Percentiles rank a stretch among this genome's conserved stretches.
Conservation (phyloP, 2,329 filamentous ascomycete genomes). For the Lachnellula hyalina region DNA sequence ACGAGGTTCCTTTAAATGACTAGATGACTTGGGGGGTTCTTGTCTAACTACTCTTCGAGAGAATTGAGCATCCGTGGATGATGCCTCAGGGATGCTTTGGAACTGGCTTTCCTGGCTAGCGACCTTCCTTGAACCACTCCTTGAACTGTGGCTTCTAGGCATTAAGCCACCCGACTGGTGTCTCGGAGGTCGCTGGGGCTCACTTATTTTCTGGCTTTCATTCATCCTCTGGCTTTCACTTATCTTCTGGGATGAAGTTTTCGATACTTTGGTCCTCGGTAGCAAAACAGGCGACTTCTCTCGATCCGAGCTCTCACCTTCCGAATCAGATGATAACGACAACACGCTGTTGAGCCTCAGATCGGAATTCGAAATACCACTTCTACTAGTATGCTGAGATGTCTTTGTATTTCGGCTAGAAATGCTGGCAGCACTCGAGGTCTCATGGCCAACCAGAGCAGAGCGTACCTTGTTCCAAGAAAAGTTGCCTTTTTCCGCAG, state of each 20-base stretch:
- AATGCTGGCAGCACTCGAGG: slow-evolving; percentile 27
- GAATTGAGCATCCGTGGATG: not conserved
- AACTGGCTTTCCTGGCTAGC: slow-evolving; percentile 6
- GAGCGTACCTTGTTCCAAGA: slow-evolving; percentile 28
- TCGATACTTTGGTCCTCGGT: slow-evolving; percentile 1
- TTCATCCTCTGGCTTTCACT: not conserved
- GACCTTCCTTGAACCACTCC: not conserved
- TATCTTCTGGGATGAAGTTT: not conserved
- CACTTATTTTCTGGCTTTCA: not conserved
- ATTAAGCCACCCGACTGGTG: slow-evolving; percentile 7
- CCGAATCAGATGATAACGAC: slow-evolving; percentile 31
- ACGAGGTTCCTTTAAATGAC: not conserved
- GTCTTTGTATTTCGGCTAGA: slow-evolving; percentile 30
- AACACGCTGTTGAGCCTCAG: slow-evolving; percentile 30
- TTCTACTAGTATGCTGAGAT: slow-evolving; percentile 25
- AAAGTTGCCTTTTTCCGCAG: slow-evolving; percentile 15
- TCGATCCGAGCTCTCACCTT: slow-evolving; percentile 20
- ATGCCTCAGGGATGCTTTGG: slow-evolving; percentile 18
- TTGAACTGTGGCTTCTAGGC: slow-evolving; percentile 7
- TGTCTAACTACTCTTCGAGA: not conserved
- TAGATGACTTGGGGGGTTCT: not conserved
- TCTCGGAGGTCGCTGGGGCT: slow-evolving; percentile 2
- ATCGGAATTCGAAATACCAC: slow-evolving; percentile 27
- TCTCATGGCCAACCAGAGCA: slow-evolving; percentile 3
- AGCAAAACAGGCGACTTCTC: slow-evolving; percentile 9